Evolutionary conservation across 805 yeast species (phyloP).

Genomic region (Cyberlindnera xishuangbannaensis): DNA sequence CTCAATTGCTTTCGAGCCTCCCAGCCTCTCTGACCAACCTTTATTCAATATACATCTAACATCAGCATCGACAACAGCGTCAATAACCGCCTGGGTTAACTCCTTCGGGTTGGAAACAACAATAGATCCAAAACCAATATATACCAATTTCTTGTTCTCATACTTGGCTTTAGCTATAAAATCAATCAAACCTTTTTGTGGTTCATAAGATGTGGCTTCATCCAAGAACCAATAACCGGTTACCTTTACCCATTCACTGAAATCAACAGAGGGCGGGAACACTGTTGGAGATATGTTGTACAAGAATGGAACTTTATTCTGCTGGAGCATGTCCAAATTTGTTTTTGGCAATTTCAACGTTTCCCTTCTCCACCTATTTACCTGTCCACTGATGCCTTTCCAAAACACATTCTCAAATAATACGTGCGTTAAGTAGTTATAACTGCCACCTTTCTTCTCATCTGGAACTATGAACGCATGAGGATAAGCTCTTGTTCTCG

Average conservation of each 20-base stretch:
- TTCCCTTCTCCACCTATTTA: constrained; percentile 81
- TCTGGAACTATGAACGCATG: constrained; percentile 96
- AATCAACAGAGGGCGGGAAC: constrained; percentile 89
- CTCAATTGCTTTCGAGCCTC: constrained; percentile 32
- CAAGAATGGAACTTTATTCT: constrained; percentile 76
- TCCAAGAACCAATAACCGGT: constrained; percentile 95
- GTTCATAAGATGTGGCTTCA: constrained; percentile 50
- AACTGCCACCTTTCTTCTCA: constrained; percentile 87
- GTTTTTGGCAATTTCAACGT: constrained; percentile 63
- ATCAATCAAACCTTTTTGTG: constrained; percentile 49
- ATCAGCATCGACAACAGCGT: constrained; percentile 74
- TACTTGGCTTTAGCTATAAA: constrained; percentile 60
- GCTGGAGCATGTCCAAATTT: constrained; percentile 63
- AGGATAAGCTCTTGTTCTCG: constrained; percentile 90
- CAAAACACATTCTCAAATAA: constrained; percentile 90
- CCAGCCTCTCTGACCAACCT: constrained; percentile 86
- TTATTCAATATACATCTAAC: constrained; percentile 84
- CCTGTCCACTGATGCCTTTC: constrained; percentile 85
- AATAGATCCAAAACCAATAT: constrained; percentile 94
- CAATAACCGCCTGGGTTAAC: constrained; percentile 70
- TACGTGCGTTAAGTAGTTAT: constrained; percentile 87
- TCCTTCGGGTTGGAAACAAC: constrained; percentile 80
- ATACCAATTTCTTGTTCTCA: constrained; percentile 67
- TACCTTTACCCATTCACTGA: constrained; percentile 91
- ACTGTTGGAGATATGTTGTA: constrained; percentile 86